Base-by-base conservation (phyloP, 257 asterid genomes). In the Nicotiana attenuata region DNA sequence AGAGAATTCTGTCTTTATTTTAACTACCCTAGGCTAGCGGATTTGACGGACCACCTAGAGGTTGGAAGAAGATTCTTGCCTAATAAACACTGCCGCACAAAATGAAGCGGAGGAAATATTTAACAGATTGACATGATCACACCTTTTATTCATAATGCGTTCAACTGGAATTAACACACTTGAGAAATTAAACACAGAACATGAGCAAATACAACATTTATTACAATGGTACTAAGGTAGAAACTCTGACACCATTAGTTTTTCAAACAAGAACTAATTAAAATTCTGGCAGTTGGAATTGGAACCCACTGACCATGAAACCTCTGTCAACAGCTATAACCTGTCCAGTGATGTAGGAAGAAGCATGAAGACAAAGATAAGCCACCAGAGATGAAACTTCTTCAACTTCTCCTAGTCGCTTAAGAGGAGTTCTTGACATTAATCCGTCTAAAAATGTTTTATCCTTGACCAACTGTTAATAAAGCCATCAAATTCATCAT, bases 291-390 rank as follows among this genome's bases (percentile, higher is more conserved):
- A 22, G 59, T 41, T 69, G 56, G 57, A 91, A 91, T 41, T 69
- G 77, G 33, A 92, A 91, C 16, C 92, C 97, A 81, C 89, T 86
- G 50, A 92, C 94, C 22, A 96, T 88, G 84, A 91, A 73, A 76
- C 97, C 98, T 80, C 98, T 97, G 67, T 94, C 98, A 53, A 94
- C 98, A 26, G 90, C 86, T 5, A 94, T 80, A 57, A 91, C 84
- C 90, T 94, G 95, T 1, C 97, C 98, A 31, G 95, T 91, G 13
- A 92, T 87, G 76, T 92, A 92, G 0, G 97, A 91, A 78, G 98
- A 95, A 75, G 93, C 90, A n/a, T 97, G 97, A 59, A 94, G 97
- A 85, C 98, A 94, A 16, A 94, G 93, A 87, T 86, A 94, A 60
- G 98, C 95, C 7, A 91, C 98, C 81, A 91, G 61, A 4, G 95